Percentiles rank a stretch among this genome's conserved stretches.
These are phyloP conservation scores for Hortiboletus flavorubellus DNA, from an alignment of 768 basidiomycete genomes.

Conservation along the genomic window DNA sequence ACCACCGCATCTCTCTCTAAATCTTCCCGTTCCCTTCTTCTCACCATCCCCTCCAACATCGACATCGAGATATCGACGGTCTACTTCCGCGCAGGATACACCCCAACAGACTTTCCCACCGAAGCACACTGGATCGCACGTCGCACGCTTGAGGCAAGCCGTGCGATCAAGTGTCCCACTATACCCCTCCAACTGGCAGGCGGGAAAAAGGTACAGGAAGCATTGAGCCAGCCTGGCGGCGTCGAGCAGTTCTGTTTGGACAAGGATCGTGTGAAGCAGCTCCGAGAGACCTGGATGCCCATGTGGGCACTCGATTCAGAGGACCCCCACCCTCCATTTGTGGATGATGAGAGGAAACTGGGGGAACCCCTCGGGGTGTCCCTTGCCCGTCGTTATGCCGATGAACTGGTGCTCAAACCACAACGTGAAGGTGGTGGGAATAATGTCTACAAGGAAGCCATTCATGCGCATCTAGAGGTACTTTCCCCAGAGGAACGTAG, in stretches of 20 bases:
- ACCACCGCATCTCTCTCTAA: constrained; percentile 51
- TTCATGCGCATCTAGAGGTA: constrained; percentile 68
- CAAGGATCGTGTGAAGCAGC: too few species aligned
- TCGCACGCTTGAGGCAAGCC: constrained; percentile 72
- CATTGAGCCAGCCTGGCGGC: constrained; percentile 67
- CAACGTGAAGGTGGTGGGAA: constrained; percentile 98
- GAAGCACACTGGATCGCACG: constrained; percentile 67
- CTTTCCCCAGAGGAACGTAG: constrained; percentile 60
- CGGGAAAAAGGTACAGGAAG: constrained; percentile 93
- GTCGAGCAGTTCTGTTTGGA: constrained; percentile 75
- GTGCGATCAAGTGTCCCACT: constrained; percentile 90
- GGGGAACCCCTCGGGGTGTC: constrained; percentile 21
- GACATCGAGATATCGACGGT: constrained; percentile 85
- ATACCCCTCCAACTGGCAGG: constrained; percentile 93
- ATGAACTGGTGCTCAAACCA: constrained; percentile 83
- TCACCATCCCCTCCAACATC: constrained; percentile 24
- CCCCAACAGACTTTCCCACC: constrained; percentile 74
- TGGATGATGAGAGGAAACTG: not conserved
- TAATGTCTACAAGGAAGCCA: constrained; percentile 85
- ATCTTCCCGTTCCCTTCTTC: constrained; percentile 40
- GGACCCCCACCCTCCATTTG: not conserved
- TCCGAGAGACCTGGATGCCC: constrained; percentile 79
- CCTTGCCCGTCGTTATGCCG: constrained; percentile 32
- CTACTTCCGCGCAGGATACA: constrained; percentile 91
- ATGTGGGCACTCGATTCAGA: constrained; percentile 73